phyloP scores from a whole-genome alignment of 73 alveolate genomes.

The Strombidium stylifer region DNA sequence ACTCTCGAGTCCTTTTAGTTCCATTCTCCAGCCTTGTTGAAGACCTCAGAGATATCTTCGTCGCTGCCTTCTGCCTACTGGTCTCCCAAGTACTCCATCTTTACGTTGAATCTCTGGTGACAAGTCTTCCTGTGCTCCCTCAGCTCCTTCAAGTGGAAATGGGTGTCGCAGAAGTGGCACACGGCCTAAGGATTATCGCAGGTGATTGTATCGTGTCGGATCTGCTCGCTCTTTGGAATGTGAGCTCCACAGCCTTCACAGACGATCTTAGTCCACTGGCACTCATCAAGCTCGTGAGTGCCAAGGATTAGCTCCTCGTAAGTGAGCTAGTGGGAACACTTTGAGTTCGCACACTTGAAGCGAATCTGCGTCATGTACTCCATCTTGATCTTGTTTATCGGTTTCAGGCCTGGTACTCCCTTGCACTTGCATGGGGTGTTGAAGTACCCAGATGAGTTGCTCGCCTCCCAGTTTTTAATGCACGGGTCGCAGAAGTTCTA shows the following conservation, averaged over 20 bases:
- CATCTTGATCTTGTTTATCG: neutral
- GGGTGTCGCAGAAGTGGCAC: neutral
- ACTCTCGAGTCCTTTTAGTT: too few species aligned
- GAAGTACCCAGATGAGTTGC: conserved; percentile 6
- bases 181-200: conserved; percentile 3
- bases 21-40: too few species aligned
- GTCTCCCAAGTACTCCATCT: conserved; percentile 9
- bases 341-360: conserved; percentile 1
- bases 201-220: conserved; percentile 4
- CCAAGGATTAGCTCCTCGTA: conserved; percentile 13
- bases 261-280: conserved; percentile 1
- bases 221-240: neutral
- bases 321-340: neutral
- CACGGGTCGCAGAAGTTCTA: conserved; percentile 13
- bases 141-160: neutral
- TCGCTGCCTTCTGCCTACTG: too few species aligned
- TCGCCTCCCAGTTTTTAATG: conserved; percentile 19
- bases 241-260: conserved; percentile 31
- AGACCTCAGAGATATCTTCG: too few species aligned
- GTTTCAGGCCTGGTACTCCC: neutral
- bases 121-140: neutral
- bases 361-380: conserved; percentile 7
- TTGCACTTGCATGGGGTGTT: conserved; percentile 11
- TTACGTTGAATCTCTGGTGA: neutral
- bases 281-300: conserved; percentile 22